Conservation (phyloP, 352 stramenopile species). For the Phytophthora boehmeriae region DNA sequence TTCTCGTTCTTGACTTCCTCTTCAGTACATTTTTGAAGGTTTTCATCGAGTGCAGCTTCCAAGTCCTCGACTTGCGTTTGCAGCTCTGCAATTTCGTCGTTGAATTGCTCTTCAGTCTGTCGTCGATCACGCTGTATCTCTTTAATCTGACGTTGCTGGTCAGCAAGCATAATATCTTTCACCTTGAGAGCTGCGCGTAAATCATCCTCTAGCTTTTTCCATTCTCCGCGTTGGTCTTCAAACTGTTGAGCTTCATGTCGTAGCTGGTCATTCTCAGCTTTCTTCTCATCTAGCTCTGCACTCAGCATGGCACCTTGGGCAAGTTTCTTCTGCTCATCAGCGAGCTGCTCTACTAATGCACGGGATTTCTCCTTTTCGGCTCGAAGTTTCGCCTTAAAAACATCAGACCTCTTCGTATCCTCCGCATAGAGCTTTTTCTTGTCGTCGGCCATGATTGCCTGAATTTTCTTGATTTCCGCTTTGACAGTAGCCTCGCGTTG, state of each 20-base stretch:
- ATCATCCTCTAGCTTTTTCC: slow-evolving; percentile 58
- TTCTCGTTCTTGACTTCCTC: slow-evolving; percentile 42
- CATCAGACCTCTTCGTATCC: slow-evolving; percentile 45
- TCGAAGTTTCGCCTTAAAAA: slow-evolving; percentile 53
- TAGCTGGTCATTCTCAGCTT: slow-evolving; percentile 21
- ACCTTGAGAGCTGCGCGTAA: slow-evolving; percentile 64
- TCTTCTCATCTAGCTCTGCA: slow-evolving; percentile 30
- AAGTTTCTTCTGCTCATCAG: slow-evolving; percentile 27
- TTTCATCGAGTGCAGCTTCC: slow-evolving; percentile 63
- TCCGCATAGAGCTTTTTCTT: slow-evolving; percentile 54
- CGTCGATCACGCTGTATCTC: slow-evolving; percentile 40
- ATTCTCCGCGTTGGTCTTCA: slow-evolving; percentile 23
- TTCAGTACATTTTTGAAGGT: slow-evolving; percentile 46
- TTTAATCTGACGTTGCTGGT: slow-evolving; percentile 60
- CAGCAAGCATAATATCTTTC: slow-evolving; percentile 76
- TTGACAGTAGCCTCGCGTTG: slow-evolving; percentile 50
- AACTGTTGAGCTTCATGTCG: slow-evolving; percentile 30
- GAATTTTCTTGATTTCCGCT: slow-evolving; percentile 45
- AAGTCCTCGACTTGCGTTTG: slow-evolving; percentile 65
- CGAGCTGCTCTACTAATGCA: slow-evolving; percentile 41
- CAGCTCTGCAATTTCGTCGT: slow-evolving; percentile 53
- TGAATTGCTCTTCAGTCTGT: slow-evolving; percentile 45
- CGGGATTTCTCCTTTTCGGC: slow-evolving; percentile 23
- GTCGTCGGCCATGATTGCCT: slow-evolving; percentile 56
- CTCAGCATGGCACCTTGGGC: slow-evolving; percentile 23